Evolutionary conservation across 345 rosid species (phyloP), one percentile per base, ranked within the genome.

Genomic region (Salix caprea): DNA sequence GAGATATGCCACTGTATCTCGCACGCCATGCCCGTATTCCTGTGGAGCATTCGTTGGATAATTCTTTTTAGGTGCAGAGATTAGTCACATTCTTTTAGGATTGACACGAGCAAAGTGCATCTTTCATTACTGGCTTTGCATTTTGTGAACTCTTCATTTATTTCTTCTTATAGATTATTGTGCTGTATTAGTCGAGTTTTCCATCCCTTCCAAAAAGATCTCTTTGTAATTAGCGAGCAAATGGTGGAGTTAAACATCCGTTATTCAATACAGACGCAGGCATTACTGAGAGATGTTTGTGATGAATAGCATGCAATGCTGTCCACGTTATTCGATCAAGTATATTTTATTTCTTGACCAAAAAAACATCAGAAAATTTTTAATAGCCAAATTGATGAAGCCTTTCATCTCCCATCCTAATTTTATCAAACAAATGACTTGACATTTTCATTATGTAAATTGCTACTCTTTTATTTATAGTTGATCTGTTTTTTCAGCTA

Each of bases 41-140:
- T 6, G 5, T 2, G 30, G 42, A 60, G 62, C 62, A 44, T 60
- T 32, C 37, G 23, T 12, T 8, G 5, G 73, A 74, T 56, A 6
- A 82, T 81, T 86, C 80, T 74, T 80, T 75, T 40, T 67, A 65
- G 79, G 65, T 71, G 77, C 71, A 16, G 61, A 46, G 73, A 71
- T 60, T 19, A 67, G 60, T 39, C 23, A 48, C 76, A 70, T 72
- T 72, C 54, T 42, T 76, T 64, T 68, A 62, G 71, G 76, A 58
- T 19, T 52, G 4, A n/a, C 74, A 54, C 67, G 64, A 67, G 79
- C 62, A 30, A 74, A 78, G 44, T 5, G 36, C 65, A 23, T 37
- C 4, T 14, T 44, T 12, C 50, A 13, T 2, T 13, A 54, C 21
- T 2, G n/a, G 60, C 23, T 21, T 21, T 21, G 60, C 60, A 21